phyloP scores from a whole-genome alignment of 768 basidiomycete genomes.

The Serendipita indica region DNA sequence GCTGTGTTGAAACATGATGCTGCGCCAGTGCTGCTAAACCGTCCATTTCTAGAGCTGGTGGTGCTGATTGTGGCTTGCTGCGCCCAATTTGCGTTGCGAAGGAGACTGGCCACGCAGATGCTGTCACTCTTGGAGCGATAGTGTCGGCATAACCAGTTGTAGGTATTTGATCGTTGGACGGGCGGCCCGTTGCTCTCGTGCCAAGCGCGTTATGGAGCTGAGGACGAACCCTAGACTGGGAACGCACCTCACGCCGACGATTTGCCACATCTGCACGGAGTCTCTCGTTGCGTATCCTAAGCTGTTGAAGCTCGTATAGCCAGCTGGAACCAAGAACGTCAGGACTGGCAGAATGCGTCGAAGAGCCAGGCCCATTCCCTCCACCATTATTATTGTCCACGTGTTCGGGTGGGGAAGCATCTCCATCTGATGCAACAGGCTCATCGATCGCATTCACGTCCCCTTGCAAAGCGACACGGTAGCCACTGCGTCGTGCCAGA shows the following conservation, averaged over 20 bases:
- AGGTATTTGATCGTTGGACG: too few relatives aligned
- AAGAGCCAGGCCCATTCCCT: not conserved
- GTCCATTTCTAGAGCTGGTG: too few relatives aligned
- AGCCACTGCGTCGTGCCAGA: not conserved
- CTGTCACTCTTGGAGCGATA: too few relatives aligned
- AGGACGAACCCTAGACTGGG: too few relatives aligned
- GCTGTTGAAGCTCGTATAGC: constrained; percentile 30
- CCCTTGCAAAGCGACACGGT: not conserved
- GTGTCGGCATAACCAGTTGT: too few relatives aligned
- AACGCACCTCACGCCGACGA: too few relatives aligned
- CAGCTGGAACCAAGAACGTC: constrained; percentile 21
- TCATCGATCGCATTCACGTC: not conserved
- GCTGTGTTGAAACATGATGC: not conserved
- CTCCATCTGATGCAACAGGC: not conserved
- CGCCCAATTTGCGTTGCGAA: too few relatives aligned
- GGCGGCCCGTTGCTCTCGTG: too few relatives aligned
- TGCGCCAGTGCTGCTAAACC: too few relatives aligned
- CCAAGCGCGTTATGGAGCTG: too few relatives aligned
- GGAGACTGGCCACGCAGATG: too few relatives aligned
- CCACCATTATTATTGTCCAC: not conserved
- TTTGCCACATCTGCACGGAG: constrained; percentile 23
- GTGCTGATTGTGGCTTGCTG: too few relatives aligned
- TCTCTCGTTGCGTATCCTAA: constrained; percentile 23
- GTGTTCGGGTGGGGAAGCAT: not conserved
- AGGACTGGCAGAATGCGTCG: not conserved